Conservation (phyloP, 192 early-diverging fungal species). For the Podila epigama region DNA sequence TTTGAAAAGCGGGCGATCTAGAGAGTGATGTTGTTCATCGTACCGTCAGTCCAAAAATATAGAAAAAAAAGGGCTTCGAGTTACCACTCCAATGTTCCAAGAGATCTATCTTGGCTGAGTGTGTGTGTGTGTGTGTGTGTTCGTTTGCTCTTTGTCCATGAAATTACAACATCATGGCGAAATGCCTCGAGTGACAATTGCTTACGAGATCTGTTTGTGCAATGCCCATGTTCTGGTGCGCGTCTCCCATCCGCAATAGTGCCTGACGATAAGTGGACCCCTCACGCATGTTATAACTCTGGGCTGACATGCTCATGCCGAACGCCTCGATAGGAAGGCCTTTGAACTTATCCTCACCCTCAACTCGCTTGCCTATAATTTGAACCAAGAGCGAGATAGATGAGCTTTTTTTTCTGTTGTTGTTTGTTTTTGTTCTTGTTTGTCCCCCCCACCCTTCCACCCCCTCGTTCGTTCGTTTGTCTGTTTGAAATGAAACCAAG, state of each 20-base stretch:
- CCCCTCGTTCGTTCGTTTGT: background rate
- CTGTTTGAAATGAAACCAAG: no score
- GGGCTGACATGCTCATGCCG: conserved; percentile 20
- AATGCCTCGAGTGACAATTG: background rate
- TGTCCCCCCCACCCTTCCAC: background rate
- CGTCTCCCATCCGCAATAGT: conserved; percentile 17
- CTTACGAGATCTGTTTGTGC: conserved; percentile 20
- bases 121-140: no score
- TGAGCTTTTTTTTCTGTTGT: background rate
- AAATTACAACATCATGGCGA: no score
- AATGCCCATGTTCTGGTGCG: conserved; percentile 15
- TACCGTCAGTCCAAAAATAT: background rate
- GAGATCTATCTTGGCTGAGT: no score
- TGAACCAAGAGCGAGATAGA: background rate
- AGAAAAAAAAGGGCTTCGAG: no score
- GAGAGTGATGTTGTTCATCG: background rate
- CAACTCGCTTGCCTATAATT: conserved; percentile 13
- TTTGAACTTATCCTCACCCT: conserved; percentile 16
- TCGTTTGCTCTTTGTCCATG: no score
- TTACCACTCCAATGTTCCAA: no score
- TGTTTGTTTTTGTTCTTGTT: background rate
- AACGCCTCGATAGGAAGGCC: conserved; percentile 15
- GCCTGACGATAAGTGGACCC: conserved; percentile 10
- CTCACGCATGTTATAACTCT: conserved; percentile 12
- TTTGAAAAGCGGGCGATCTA: conserved; percentile 11